Base-by-base conservation (phyloP, 345 rosid genomes). In the Nasturtium officinale region DNA sequence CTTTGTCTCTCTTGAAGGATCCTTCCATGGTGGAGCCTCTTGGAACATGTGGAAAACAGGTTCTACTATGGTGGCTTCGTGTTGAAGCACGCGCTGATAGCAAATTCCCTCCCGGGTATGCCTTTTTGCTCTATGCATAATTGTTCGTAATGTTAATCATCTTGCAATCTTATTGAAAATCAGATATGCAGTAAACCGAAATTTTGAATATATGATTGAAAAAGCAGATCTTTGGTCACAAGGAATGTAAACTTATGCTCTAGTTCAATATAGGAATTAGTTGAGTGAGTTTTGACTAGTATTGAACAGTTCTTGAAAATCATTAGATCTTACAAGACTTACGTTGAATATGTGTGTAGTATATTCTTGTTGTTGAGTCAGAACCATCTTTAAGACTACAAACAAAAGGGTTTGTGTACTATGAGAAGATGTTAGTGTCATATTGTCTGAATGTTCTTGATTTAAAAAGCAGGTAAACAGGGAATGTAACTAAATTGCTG, bases 31-130 rank as follows among this genome's bases (percentile, higher is more conserved):
- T 90, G 47, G 98, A 96, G 76, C 98, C 99, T 51, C 90, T 96
- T 26, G 99, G 98, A 61, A 89, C 86, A 79, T 96, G 99, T 32
- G 99, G 98, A 12, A 87, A 84, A 73, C 94, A 89, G 65, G 91
- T 96, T 78, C 53, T 96, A 75, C 80, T 92, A 0, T 96, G 99
- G 99, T 96, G 99, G 99, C 91, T 96, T 64, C 98, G 99, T 35
- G 98, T 96, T 63, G 99, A 96, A 85, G 99, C 99, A 70, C 97
- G 97, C 12, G 83, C 89, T n/a, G 98, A 96, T 76, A 96, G 99
- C 91, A 92, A 89, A 78, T 96, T 90, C 67, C 98, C 99, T 74
- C 88, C 96, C 4, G 92, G 96, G 99, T 96, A 77, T 23, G 54
- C 18, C 53, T 32, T 75, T 20, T 29, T 58, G 5, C 23, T 66